These are phyloP conservation scores for Lactuca saligna DNA, from an alignment of 129 eudicot species.

Conservation along the genomic window DNA sequence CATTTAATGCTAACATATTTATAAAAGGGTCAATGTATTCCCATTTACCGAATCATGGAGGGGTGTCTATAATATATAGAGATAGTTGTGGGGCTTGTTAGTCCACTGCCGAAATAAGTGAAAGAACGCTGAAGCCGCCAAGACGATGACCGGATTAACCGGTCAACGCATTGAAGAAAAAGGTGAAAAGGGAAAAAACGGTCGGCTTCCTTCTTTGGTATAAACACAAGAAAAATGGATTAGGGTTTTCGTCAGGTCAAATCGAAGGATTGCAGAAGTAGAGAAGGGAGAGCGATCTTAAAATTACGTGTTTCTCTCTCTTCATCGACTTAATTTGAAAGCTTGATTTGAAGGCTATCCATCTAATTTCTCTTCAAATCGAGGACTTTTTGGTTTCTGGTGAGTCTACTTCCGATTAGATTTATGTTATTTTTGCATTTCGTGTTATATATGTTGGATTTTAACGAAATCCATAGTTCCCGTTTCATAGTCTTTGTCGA, in stretches of 20 bases:
- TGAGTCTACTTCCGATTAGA: background rate
- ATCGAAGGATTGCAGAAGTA: slow-evolving; percentile 6
- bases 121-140: slow-evolving; percentile 27
- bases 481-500: background rate
- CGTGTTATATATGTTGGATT: background rate
- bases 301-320: slow-evolving; percentile 19
- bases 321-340: slow-evolving; percentile 22
- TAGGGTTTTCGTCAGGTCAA: slow-evolving; percentile 32
- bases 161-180: slow-evolving; percentile 33
- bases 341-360: slow-evolving; percentile 8
- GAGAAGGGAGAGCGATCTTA: slow-evolving; percentile 7
- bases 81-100: slow-evolving; percentile 7
- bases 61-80: background rate
- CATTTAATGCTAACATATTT: no score
- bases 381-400: slow-evolving; percentile 17
- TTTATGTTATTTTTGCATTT: background rate
- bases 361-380: background rate
- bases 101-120: slow-evolving; percentile 24
- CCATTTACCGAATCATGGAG: background rate
- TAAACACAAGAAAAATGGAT: slow-evolving; percentile 8
- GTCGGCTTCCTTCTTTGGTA: slow-evolving; percentile 8
- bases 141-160: slow-evolving; percentile 40
- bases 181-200: background rate
- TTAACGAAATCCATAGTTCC: background rate
- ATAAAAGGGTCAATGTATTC: background rate